Percentiles rank a stretch among this genome's conserved stretches.
phyloP scores from a whole-genome alignment of 2,329 filamentous ascomycete species.

The Teratosphaeria gauchensis region DNA sequence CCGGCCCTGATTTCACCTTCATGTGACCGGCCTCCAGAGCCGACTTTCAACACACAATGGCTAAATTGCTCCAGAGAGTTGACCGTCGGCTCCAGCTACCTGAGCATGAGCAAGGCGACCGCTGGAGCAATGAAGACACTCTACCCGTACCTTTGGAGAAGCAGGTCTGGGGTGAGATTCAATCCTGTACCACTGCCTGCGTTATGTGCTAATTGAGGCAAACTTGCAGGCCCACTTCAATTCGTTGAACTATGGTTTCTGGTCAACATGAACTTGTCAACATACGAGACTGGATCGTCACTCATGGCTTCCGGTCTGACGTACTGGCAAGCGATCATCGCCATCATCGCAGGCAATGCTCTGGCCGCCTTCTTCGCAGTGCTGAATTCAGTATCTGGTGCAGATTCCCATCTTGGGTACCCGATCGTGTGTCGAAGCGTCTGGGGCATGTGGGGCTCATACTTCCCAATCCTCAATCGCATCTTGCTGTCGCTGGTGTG shows the following conservation, averaged over 20 bases:
- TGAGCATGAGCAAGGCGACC: constrained; percentile 17
- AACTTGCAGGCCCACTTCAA: neutral
- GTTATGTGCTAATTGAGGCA: constrained; percentile 18
- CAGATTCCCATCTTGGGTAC: constrained; percentile 25
- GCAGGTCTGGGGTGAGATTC: constrained; percentile 26
- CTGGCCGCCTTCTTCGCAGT: constrained; percentile 51
- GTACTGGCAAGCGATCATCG: constrained; percentile 33
- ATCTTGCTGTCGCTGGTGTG: constrained; percentile 39
- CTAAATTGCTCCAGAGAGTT: constrained; percentile 1
- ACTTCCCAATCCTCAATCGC: constrained; percentile 44
- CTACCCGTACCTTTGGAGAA: constrained; percentile 31
- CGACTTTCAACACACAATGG: neutral
- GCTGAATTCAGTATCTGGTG: constrained; percentile 40
- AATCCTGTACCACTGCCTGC: constrained; percentile 32
- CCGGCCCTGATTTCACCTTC: neutral
- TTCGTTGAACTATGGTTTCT: neutral
- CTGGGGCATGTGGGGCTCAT: constrained; percentile 49
- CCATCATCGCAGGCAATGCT: constrained; percentile 34
- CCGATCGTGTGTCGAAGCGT: constrained; percentile 45
- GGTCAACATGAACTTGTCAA: constrained; percentile 23
- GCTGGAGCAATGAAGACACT: constrained; percentile 34
- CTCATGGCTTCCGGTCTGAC: constrained; percentile 30
- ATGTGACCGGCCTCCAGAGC: too few relatives aligned
- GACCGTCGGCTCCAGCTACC: constrained; percentile 15
- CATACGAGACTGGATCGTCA: constrained; percentile 29